Evolutionary conservation across 1,284 basidiomycete genomes (phyloP).

Genomic region (Naganishia sp.): DNA sequence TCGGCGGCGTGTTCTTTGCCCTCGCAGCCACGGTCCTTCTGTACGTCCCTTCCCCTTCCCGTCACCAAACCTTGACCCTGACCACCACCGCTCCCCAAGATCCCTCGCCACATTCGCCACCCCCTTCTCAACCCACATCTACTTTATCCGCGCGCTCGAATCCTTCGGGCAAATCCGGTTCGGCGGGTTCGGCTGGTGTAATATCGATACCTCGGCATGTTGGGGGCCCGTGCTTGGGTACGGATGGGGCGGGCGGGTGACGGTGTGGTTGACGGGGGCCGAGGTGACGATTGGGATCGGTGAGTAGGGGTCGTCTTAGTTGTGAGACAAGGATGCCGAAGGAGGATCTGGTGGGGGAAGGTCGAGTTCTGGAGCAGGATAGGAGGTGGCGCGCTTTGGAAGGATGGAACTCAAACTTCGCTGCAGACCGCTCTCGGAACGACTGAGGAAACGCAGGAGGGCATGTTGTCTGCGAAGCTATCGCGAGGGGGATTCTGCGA

Average conservation of each 20-base stretch:
- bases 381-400: too few species aligned
- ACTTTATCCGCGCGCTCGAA: slow-evolving; percentile 21
- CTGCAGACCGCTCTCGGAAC: too few species aligned
- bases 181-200: slow-evolving; percentile 31
- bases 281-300: slow-evolving; percentile 29
- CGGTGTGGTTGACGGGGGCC: slow-evolving; percentile 26
- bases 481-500: too few species aligned
- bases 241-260: slow-evolving; percentile 23
- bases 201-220: slow-evolving; percentile 7
- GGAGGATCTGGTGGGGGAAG: too few species aligned
- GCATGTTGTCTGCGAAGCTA: too few species aligned
- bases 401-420: too few species aligned
- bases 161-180: slow-evolving; percentile 11
- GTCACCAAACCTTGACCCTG: neutral
- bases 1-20: slow-evolving; percentile 29
- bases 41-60: slow-evolving; percentile 1
- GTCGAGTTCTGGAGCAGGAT: too few species aligned
- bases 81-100: neutral
- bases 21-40: slow-evolving; percentile 26
- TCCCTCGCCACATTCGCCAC: slow-evolving; percentile 32
- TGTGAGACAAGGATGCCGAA: too few species aligned
- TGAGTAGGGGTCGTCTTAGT: neutral
- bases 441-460: too few species aligned
- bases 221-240: slow-evolving; percentile 21
- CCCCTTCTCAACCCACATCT: slow-evolving; percentile 28